Conservation (phyloP, 495 filamentous ascomycete genomes). For the Penicillium parvum region DNA sequence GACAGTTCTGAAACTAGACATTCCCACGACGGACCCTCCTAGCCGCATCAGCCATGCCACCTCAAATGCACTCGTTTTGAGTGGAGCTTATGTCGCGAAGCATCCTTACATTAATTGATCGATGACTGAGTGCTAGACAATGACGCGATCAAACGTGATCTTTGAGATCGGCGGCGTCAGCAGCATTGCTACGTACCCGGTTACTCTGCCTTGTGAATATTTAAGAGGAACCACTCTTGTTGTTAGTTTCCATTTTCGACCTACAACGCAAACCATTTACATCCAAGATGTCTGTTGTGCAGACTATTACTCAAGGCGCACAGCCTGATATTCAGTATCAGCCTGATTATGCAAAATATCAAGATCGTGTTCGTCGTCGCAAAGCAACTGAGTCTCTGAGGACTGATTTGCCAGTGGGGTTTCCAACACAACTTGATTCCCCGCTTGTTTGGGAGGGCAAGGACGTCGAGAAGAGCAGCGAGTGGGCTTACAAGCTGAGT, state of each 20-base stretch:
- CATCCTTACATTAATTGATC: slow-evolving; percentile 2
- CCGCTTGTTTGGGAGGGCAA: slow-evolving; percentile 57
- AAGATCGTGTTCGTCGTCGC: slow-evolving; percentile 44
- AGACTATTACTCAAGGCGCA: slow-evolving; percentile 23
- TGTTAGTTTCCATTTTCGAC: neutral
- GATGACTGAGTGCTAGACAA: neutral
- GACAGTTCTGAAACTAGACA: too few relatives aligned
- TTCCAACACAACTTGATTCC: slow-evolving; percentile 44
- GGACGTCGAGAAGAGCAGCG: slow-evolving; percentile 41
- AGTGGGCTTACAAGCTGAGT: slow-evolving; percentile 50
- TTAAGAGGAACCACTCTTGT: neutral
- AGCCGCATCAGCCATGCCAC: neutral
- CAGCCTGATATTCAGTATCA: slow-evolving; percentile 54
- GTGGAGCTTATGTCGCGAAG: slow-evolving; percentile 18
- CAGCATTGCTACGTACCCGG: neutral
- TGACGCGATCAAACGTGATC: slow-evolving; percentile 10
- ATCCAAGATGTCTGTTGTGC: slow-evolving; percentile 27
- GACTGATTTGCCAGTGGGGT: slow-evolving; percentile 45
- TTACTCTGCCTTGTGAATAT: neutral
- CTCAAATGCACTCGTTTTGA: slow-evolving; percentile 2
- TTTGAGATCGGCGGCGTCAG: neutral
- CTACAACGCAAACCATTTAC: neutral
- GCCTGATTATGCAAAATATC: slow-evolving; percentile 53
- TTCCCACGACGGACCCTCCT: neutral
- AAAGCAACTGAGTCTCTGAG: slow-evolving; percentile 38